Evolutionary conservation across 805 yeast genomes (phyloP).

Genomic region (Sugiyamaella americana): DNA sequence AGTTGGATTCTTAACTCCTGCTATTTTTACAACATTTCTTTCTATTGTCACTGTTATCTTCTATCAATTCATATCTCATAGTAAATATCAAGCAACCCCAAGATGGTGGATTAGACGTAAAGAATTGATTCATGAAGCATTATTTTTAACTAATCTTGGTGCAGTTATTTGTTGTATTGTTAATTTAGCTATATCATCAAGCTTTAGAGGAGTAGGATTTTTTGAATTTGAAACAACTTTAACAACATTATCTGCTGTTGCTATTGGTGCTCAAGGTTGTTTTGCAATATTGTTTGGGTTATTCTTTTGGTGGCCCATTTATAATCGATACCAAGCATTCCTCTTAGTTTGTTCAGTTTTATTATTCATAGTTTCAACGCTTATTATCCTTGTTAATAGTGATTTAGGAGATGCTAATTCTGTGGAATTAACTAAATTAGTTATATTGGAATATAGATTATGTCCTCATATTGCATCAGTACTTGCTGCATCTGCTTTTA

Average conservation of each 20-base stretch:
- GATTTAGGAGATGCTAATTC: background rate
- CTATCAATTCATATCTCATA: background rate
- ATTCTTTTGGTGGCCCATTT: conserved; percentile 7
- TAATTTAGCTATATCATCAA: conserved; percentile 1
- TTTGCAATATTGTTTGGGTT: conserved; percentile 5
- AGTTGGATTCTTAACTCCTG: background rate
- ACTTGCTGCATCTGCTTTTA: conserved; percentile 21
- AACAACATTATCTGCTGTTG: conserved; percentile 2
- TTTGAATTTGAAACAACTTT: background rate
- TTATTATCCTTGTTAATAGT: conserved; percentile 5
- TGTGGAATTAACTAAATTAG: background rate
- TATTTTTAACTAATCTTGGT: background rate
- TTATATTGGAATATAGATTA: background rate
- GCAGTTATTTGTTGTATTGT: conserved; percentile 3
- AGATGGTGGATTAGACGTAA: background rate
- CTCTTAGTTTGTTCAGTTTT: conserved; percentile 5
- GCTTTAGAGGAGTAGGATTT: background rate
- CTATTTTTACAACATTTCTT: background rate
- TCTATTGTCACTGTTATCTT: background rate
- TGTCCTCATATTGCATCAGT: conserved; percentile 8
- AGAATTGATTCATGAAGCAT: background rate
- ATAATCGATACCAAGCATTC: background rate
- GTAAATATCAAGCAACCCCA: background rate
- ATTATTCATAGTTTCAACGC: conserved; percentile 6
- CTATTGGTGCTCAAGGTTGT: conserved; percentile 2